Percentiles rank a stretch among this genome's conserved stretches.
These are phyloP conservation scores for Coemansia erecta DNA, from an alignment of 192 early-diverging fungal genomes.

Conservation along the genomic window DNA sequence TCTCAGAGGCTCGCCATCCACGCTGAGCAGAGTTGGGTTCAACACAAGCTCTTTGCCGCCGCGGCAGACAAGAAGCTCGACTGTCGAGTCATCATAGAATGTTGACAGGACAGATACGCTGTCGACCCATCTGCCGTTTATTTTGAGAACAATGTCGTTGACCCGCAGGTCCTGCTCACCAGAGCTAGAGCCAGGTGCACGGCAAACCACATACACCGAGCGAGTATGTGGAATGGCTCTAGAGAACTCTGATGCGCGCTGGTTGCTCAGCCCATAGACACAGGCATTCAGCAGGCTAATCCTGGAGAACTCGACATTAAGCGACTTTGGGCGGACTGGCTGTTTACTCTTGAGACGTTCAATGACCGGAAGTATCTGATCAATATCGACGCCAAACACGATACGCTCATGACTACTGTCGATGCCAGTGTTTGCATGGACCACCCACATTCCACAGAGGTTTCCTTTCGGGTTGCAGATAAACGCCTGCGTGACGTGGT, in stretches of 20 bases:
- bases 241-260: constrained; percentile 4
- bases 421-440: not conserved
- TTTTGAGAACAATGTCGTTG: constrained; percentile 10
- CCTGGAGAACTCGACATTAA: constrained; percentile 14
- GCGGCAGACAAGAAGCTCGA: constrained; percentile 8
- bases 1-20: not conserved
- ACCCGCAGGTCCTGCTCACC: not conserved
- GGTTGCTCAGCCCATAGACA: constrained; percentile 10
- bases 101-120: not conserved
- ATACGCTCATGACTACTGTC: constrained; percentile 1
- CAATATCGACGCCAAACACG: not conserved
- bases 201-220: not conserved
- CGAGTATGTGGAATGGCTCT: not conserved
- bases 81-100: constrained; percentile 1
- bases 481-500: not conserved
- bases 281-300: constrained; percentile 10
- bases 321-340: not conserved
- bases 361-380: constrained; percentile 1
- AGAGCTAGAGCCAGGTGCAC: not conserved
- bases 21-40: not conserved
- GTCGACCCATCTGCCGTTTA: constrained; percentile 5
- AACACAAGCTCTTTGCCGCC: constrained; percentile 1
- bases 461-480: constrained; percentile 6
- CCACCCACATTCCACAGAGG: constrained; percentile 1
- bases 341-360: not conserved